Evolutionary conservation across 2,329 filamentous ascomycete genomes (phyloP).

Genomic region (Aspergillus floridensis): DNA sequence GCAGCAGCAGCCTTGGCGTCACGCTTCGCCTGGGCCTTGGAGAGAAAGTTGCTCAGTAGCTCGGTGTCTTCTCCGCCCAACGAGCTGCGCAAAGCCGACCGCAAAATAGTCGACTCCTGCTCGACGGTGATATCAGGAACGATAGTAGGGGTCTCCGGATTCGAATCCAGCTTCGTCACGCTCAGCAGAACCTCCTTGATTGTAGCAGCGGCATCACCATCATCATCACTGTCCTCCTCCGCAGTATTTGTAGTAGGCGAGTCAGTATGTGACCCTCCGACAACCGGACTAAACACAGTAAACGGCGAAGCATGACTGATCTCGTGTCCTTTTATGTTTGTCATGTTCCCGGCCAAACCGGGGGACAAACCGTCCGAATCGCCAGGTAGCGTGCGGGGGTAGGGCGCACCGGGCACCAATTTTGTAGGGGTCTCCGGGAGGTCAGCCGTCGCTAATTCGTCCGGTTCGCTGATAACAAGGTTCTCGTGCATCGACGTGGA

Average conservation of each 20-base stretch:
- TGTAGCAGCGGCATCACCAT: conserved; percentile 11
- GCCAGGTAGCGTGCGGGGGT: conserved; percentile 24
- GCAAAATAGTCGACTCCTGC: conserved; percentile 33
- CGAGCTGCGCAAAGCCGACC: conserved; percentile 38
- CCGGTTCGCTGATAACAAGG: conserved; percentile 2
- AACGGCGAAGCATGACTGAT: conserved; percentile 1
- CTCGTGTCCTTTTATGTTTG: conserved; percentile 17
- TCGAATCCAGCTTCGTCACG: background rate
- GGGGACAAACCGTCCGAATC: conserved; percentile 5
- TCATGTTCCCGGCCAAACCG: conserved; percentile 6
- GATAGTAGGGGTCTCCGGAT: conserved; percentile 9
- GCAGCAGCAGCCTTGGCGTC: conserved; percentile 33
- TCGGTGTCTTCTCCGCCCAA: conserved; percentile 41
- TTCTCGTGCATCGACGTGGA: conserved; percentile 22
- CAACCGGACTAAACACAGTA: background rate
- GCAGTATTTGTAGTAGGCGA: background rate
- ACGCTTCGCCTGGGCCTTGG: conserved; percentile 42
- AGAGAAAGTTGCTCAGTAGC: conserved; percentile 41
- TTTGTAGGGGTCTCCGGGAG: conserved; percentile 10
- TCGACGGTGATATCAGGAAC: conserved; percentile 29
- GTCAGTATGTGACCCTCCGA: background rate
- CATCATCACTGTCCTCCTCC: conserved; percentile 1
- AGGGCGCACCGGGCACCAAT: conserved; percentile 14
- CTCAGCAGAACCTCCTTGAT: conserved; percentile 12
- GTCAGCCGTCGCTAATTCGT: conserved; percentile 18